Evolutionary conservation across 768 basidiomycete genomes (phyloP).

Genomic region (Infundibulicybe gibba): DNA sequence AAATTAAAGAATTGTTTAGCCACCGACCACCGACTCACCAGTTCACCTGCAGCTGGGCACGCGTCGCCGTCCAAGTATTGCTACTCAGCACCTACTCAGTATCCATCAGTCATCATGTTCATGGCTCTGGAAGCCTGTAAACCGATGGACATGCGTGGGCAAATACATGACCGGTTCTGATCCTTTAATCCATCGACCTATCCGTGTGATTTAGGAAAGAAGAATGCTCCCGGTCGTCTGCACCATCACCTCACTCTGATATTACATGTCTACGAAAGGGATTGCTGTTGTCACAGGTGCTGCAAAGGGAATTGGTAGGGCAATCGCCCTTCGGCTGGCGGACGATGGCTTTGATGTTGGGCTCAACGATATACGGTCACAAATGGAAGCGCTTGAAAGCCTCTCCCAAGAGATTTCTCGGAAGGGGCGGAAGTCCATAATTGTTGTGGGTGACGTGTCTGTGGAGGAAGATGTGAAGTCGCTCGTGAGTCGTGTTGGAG

Average conservation of each 20-base stretch:
- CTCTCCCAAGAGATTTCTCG: neutral
- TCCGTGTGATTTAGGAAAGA: too few species aligned
- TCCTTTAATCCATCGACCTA: too few species aligned
- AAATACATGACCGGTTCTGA: too few species aligned
- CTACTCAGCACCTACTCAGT: too few species aligned
- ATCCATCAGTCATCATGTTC: too few species aligned
- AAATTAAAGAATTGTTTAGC: too few species aligned
- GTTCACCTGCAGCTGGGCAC: too few species aligned
- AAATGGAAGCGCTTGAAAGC: neutral
- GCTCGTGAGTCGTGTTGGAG: neutral
- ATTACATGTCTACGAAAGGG: conserved; percentile 29
- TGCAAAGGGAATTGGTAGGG: conserved; percentile 31
- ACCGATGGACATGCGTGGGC: too few species aligned
- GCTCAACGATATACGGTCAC: conserved; percentile 25
- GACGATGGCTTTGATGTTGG: conserved; percentile 33
- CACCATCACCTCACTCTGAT: neutral
- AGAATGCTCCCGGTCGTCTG: neutral
- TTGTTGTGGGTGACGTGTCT: neutral
- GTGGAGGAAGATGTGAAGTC: neutral
- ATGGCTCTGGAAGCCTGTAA: too few species aligned
- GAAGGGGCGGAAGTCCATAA: neutral
- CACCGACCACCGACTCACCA: too few species aligned
- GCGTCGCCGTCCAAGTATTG: too few species aligned
- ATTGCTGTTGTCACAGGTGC: neutral
- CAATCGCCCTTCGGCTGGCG: conserved; percentile 34